Percentiles rank a stretch among this genome's conserved stretches.
Conservation (phyloP, 441 rosid species). For the Theobroma grandiflorum region DNA sequence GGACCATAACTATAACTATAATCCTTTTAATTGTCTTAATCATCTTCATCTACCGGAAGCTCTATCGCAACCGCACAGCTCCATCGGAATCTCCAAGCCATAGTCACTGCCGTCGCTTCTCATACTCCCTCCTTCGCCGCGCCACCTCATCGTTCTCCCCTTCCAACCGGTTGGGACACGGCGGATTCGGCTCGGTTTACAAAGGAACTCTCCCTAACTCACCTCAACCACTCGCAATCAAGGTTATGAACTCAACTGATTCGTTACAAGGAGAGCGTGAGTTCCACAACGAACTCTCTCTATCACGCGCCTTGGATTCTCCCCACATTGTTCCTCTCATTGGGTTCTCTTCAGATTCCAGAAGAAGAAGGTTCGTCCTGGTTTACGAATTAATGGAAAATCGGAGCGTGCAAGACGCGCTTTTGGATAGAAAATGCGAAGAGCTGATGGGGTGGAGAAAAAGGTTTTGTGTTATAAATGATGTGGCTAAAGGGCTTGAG, state of each 20-base stretch:
- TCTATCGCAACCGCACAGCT: conserved; percentile 67
- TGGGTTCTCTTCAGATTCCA: conserved; percentile 75
- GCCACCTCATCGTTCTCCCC: conserved; percentile 74
- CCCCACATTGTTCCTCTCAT: conserved; percentile 76
- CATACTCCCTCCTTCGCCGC: conserved; percentile 75
- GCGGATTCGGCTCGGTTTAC: conserved; percentile 83
- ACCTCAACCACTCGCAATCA: conserved; percentile 61
- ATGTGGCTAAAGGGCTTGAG: conserved; percentile 75
- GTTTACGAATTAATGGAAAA: conserved; percentile 89
- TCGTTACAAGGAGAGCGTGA: conserved; percentile 78
- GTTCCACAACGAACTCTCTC: conserved; percentile 85
- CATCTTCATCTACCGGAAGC: conserved; percentile 64
- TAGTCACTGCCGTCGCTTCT: conserved; percentile 70
- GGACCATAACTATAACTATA: conserved; percentile 41
- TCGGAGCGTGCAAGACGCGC: conserved; percentile 80
- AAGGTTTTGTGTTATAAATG: conserved; percentile 57
- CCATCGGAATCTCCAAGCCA: conserved; percentile 60
- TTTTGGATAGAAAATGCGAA: conserved; percentile 70
- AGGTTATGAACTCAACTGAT: conserved; percentile 67
- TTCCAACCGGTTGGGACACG: conserved; percentile 78
- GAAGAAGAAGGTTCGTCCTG: conserved; percentile 56
- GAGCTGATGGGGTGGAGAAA: conserved; percentile 72
- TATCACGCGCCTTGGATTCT: conserved; percentile 56
- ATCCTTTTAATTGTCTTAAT: conserved; percentile 47
- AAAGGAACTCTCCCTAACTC: conserved; percentile 64